These are phyloP conservation scores for Xylaria multiplex DNA, from an alignment of 2,329 filamentous ascomycete species.

Conservation along the genomic window DNA sequence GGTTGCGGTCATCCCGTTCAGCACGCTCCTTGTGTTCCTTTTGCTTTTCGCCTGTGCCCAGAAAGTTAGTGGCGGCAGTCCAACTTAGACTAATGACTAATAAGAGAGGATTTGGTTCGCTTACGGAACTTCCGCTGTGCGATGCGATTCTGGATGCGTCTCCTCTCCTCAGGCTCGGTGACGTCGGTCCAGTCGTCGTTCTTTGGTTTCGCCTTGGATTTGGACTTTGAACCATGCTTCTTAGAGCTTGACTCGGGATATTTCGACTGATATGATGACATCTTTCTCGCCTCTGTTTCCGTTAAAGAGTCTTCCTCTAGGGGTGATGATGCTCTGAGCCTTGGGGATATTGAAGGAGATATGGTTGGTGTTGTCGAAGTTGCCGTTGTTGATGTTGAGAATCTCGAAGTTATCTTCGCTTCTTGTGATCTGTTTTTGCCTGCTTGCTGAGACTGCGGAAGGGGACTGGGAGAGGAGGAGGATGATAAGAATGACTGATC, in stretches of 20 bases:
- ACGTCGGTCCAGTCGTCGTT: constrained; percentile 75
- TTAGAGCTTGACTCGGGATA: constrained; percentile 50
- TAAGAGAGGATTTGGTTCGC: constrained; percentile 44
- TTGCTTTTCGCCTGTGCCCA: constrained; percentile 71
- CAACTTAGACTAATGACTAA: constrained; percentile 26
- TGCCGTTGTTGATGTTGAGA: neutral
- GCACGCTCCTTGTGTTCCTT: constrained; percentile 73
- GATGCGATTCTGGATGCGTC: constrained; percentile 79
- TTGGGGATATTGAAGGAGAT: constrained; percentile 35
- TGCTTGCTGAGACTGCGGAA: neutral
- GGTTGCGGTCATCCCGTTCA: constrained; percentile 71
- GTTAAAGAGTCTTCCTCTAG: constrained; percentile 23
- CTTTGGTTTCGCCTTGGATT: constrained; percentile 48
- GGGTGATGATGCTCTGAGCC: constrained; percentile 11
- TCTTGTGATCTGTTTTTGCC: neutral
- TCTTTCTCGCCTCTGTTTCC: constrained; percentile 34
- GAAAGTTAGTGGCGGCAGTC: constrained; percentile 29
- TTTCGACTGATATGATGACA: constrained; percentile 50
- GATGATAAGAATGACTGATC: constrained; percentile 22
- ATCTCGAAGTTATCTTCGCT: constrained; percentile 9
- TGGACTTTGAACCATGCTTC: constrained; percentile 52
- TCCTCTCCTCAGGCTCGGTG: constrained; percentile 74
- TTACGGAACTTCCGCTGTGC: constrained; percentile 80
- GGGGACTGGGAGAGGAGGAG: constrained; percentile 1
- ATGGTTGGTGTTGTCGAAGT: constrained; percentile 31